Evolutionary conservation across 345 rosid genomes (phyloP).

Genomic region (Heritiera fomes): DNA sequence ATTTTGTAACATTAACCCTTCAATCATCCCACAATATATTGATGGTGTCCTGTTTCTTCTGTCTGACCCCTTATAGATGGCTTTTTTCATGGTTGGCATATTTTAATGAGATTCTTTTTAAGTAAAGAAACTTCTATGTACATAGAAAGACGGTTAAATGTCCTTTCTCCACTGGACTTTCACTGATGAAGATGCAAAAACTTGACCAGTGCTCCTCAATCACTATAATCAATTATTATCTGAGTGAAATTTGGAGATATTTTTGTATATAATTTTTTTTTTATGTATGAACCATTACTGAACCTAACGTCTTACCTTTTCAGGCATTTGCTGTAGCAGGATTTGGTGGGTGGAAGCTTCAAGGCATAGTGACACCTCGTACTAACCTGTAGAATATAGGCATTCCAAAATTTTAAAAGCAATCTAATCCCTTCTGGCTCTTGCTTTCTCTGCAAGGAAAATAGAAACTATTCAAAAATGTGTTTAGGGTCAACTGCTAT

Average conservation of each 20-base stretch:
- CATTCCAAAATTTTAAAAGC: background rate
- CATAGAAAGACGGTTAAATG: background rate
- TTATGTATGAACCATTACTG: conserved; percentile 14
- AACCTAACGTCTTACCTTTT: conserved; percentile 22
- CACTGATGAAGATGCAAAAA: background rate
- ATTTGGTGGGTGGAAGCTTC: conserved; percentile 94
- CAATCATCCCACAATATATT: background rate
- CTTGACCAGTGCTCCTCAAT: background rate
- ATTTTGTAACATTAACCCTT: background rate
- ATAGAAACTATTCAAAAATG: background rate
- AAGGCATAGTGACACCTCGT: conserved; percentile 74
- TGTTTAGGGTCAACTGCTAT: background rate
- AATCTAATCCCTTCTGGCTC: background rate
- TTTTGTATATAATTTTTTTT: background rate
- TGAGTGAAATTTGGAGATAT: background rate
- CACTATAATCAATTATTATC: conserved; percentile 3
- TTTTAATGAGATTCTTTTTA: background rate
- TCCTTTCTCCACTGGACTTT: background rate
- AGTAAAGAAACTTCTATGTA: background rate
- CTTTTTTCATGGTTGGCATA: background rate
- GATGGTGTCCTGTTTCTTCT: background rate
- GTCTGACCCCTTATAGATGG: background rate
- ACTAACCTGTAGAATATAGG: conserved; percentile 29
- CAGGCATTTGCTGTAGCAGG: conserved; percentile 89
- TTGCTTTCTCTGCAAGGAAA: conserved; percentile 5